A percentile compares a stretch with the other conserved stretches of the same genome.
phyloP scores from a whole-genome alignment of 2,329 filamentous ascomycete species.

The Zymoseptoria pseudotritici region DNA sequence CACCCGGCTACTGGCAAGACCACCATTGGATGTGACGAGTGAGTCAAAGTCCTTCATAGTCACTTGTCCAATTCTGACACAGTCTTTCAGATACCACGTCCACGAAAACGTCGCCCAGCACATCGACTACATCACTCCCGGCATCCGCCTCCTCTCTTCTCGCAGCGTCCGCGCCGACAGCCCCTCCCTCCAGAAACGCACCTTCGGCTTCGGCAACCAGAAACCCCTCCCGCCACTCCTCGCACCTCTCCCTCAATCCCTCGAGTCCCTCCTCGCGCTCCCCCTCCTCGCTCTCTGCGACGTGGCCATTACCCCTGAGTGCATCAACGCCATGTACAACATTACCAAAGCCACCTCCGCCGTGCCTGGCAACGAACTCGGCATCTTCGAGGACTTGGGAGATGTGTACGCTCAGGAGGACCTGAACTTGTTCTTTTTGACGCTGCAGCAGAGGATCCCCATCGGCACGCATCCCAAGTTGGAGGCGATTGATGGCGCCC shows the following conservation, averaged over 20 bases:
- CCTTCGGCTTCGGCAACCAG: conserved; percentile 10
- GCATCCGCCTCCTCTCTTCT: conserved; percentile 39
- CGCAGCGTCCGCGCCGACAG: conserved; percentile 8
- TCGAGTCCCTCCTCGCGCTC: conserved; percentile 4
- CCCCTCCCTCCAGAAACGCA: conserved; percentile 14
- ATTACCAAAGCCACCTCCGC: conserved; percentile 35
- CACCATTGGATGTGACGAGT: conserved; percentile 33
- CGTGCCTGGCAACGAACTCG: conserved; percentile 38
- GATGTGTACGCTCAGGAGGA: conserved; percentile 42
- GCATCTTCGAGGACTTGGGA: conserved; percentile 37
- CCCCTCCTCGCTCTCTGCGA: conserved; percentile 14
- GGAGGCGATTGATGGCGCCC: conserved; percentile 17
- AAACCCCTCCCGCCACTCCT: conserved; percentile 9
- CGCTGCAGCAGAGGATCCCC: conserved; percentile 22
- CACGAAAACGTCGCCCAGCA: conserved; percentile 42
- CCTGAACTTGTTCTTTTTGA: conserved; percentile 42
- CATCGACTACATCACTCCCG: conserved; percentile 51
- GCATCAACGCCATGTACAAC: conserved; percentile 39
- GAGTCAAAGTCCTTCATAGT: conserved; percentile 19
- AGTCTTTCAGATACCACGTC: conserved; percentile 31
- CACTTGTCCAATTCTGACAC: not conserved
- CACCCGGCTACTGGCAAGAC: conserved; percentile 44
- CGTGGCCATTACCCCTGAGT: conserved; percentile 32
- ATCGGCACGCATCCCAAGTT: conserved; percentile 22
- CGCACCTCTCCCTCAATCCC: conserved; percentile 4